phyloP scores from a whole-genome alignment of 129 eudicot genomes.

The Escallonia rubra region DNA sequence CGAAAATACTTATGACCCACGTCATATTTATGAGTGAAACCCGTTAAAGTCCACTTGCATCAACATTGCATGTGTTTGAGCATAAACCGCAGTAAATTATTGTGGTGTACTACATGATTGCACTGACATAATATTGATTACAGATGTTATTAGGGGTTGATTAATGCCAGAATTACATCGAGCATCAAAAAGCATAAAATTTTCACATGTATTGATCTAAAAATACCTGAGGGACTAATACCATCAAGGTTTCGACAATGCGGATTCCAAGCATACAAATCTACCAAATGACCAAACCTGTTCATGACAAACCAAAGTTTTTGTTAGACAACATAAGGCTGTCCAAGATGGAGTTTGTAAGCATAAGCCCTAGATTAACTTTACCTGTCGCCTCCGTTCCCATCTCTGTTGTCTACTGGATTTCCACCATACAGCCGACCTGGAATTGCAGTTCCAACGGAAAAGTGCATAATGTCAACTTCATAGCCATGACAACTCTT shows the following conservation, averaged over 20 bases:
- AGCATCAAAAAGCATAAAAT: too few species aligned
- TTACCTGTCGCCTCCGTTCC: constrained; percentile 56
- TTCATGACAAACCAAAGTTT: neutral
- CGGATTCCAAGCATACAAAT: constrained; percentile 72
- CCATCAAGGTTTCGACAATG: constrained; percentile 62
- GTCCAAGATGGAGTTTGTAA: neutral
- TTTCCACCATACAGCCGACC: constrained; percentile 60
- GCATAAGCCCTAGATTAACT: neutral
- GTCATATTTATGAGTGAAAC: neutral
- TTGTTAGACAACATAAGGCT: neutral
- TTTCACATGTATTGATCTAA: too few species aligned
- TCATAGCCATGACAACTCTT: constrained; percentile 58
- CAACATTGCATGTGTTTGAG: too few species aligned
- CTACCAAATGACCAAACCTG: constrained; percentile 60
- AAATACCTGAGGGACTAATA: constrained; percentile 44
- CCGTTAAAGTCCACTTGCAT: too few species aligned
- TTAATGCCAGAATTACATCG: too few species aligned
- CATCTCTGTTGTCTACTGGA: constrained; percentile 31
- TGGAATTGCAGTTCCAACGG: constrained; percentile 61
- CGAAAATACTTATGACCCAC: too few species aligned
- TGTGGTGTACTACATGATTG: too few species aligned
- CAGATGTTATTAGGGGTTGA: too few species aligned
- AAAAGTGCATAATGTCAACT: constrained; percentile 70
- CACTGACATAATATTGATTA: too few species aligned
- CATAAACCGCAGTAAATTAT: too few species aligned